phyloP scores from a whole-genome alignment of 2,329 filamentous ascomycete genomes.

The Pestalotiopsis sp. region DNA sequence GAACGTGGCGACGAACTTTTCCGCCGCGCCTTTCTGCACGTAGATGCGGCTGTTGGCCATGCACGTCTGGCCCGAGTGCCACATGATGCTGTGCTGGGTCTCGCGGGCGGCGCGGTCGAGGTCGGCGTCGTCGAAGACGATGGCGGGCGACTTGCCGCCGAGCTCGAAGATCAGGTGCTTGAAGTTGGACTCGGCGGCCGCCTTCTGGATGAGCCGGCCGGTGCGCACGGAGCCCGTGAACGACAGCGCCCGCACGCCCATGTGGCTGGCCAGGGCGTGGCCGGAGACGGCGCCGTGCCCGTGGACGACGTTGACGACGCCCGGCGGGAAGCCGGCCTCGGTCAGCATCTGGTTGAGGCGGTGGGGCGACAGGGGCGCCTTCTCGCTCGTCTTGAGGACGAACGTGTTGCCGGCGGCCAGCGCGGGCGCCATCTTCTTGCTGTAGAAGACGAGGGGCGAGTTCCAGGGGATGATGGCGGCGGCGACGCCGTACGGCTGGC shows the following conservation, averaged over 20 bases:
- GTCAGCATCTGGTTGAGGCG: conserved; percentile 68
- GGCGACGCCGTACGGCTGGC: conserved; percentile 19
- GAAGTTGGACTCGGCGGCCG: conserved; percentile 63
- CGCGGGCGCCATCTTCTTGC: conserved; percentile 77
- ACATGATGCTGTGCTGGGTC: conserved; percentile 46
- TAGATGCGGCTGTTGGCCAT: conserved; percentile 62
- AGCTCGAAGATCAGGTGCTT: conserved; percentile 70
- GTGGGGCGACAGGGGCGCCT: conserved; percentile 64
- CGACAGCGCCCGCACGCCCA: conserved; percentile 71
- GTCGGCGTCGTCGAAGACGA: conserved; percentile 69
- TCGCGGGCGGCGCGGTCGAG: conserved; percentile 64
- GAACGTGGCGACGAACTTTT: conserved; percentile 63
- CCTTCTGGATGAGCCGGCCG: conserved; percentile 73
- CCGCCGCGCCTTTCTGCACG: conserved; percentile 53
- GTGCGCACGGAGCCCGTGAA: conserved; percentile 78
- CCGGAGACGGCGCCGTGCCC: conserved; percentile 71
- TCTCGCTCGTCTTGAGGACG: conserved; percentile 65
- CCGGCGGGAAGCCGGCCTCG: conserved; percentile 75
- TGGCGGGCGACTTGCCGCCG: conserved; percentile 67
- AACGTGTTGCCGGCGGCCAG: conserved; percentile 66
- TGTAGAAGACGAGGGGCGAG: conserved; percentile 75
- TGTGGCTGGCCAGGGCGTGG: conserved; percentile 66
- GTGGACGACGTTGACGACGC: conserved; percentile 73
- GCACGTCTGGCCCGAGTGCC: conserved; percentile 61
- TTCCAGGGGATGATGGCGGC: conserved; percentile 65